Conservation (phyloP, 345 rosid genomes). For the Salix udensis region DNA sequence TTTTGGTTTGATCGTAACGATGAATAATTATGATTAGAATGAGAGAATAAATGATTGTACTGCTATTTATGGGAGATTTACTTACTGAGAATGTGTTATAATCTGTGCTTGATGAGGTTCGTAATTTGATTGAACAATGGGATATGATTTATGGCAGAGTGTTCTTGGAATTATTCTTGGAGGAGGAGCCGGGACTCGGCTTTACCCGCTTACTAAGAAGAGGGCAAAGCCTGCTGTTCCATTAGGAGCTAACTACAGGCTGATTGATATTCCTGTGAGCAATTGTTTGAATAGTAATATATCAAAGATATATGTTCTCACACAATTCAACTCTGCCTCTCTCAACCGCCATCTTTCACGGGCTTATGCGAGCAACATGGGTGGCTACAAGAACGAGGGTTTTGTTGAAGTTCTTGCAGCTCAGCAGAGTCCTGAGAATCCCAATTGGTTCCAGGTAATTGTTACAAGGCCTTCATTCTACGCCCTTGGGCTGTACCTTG, state of each 20-base stretch:
- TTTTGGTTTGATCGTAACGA: not conserved
- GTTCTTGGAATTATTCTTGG: conserved; percentile 91
- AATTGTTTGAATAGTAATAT: conserved; percentile 91
- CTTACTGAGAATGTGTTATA: no score
- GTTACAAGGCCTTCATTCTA: not conserved
- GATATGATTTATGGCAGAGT: conserved; percentile 48
- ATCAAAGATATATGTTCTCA: conserved; percentile 88
- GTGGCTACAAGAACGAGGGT: conserved; percentile 95
- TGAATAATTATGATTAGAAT: not conserved
- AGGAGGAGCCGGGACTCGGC: conserved; percentile 94
- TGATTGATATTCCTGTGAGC: conserved; percentile 94
- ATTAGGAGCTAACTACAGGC: conserved; percentile 86
- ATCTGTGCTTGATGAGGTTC: no score
- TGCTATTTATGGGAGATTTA: no score
- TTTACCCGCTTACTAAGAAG: conserved; percentile 91
- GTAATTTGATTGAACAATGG: no score
- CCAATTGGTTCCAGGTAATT: conserved; percentile 92
- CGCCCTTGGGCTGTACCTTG: no score
- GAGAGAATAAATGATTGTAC: not conserved
- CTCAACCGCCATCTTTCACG: conserved; percentile 92
- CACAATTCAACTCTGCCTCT: conserved; percentile 95
- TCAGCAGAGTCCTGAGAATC: conserved; percentile 96
- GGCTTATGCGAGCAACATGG: conserved; percentile 96
- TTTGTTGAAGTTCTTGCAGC: conserved; percentile 99
- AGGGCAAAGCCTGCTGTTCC: conserved; percentile 98